Percentiles rank a stretch among this genome's conserved stretches.
phyloP scores from a whole-genome alignment of 2,329 filamentous ascomycete genomes.

The Fusarium hostae region DNA sequence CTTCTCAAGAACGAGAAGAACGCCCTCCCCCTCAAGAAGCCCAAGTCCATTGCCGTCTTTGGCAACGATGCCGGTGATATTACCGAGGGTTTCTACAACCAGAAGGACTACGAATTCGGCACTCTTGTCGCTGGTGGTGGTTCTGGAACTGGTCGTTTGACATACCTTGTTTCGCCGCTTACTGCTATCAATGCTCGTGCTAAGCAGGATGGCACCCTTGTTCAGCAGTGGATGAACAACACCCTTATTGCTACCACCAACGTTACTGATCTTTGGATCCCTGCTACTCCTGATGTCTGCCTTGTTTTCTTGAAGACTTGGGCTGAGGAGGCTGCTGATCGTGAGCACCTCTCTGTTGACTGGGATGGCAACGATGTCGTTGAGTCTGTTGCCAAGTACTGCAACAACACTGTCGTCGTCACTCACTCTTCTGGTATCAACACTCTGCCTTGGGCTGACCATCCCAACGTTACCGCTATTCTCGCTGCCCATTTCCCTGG shows the following conservation, averaged over 20 bases:
- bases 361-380: slow-evolving; percentile 72
- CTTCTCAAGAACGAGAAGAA: slow-evolving; percentile 77
- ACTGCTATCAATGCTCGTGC: slow-evolving; percentile 58
- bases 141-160: slow-evolving; percentile 53
- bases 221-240: slow-evolving; percentile 60
- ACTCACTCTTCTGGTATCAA: slow-evolving; percentile 76
- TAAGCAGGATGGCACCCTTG: slow-evolving; percentile 57
- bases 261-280: slow-evolving; percentile 58
- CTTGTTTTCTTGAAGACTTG: slow-evolving; percentile 74
- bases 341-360: slow-evolving; percentile 63
- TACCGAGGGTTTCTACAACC: slow-evolving; percentile 73
- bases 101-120: slow-evolving; percentile 70
- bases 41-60: slow-evolving; percentile 68
- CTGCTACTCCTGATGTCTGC: slow-evolving; percentile 70
- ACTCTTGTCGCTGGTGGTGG: slow-evolving; percentile 69
- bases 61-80: slow-evolving; percentile 62
- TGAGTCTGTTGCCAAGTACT: slow-evolving; percentile 67
- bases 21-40: slow-evolving; percentile 67
- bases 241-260: slow-evolving; percentile 53
- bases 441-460: slow-evolving; percentile 74
- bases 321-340: slow-evolving; percentile 71
- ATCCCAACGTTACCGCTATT: slow-evolving; percentile 73
- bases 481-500: slow-evolving; percentile 77
- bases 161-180: slow-evolving; percentile 53
- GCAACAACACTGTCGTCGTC: slow-evolving; percentile 73